Base-by-base conservation (phyloP, 2,329 filamentous ascomycete genomes). In the Fusarium metavorans region DNA sequence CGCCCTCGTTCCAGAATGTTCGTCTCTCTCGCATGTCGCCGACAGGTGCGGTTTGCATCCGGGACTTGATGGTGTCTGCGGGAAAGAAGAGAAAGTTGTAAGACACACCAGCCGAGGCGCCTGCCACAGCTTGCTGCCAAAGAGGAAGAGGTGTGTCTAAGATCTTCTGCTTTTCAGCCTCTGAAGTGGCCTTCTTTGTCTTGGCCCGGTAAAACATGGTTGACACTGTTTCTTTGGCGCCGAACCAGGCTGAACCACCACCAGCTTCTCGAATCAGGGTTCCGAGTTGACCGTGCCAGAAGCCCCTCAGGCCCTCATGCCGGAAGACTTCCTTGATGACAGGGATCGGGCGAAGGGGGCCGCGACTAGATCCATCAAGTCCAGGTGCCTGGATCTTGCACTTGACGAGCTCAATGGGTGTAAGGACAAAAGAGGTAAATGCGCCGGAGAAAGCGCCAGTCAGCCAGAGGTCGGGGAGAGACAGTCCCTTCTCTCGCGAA, bases 81-180 rank as follows among this genome's bases (percentile, higher is more conserved):
- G 97, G 97, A 82, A 97, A 99, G 87, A 98, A 98, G 25, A 97
- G 85, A 81, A 98, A 98, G 82, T 99, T 99, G 85, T 99, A 99
- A 39, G 92, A 92, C 85, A 98, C 94, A 63, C 97, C 97, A 5
- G 96, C 97, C 9, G 92, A 91, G 4, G 96, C 96, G 48, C 96
- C 96, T 2, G 95, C 94, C 23, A 94, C 81, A 80, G 97, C 94
- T 82, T 97, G 95, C 84, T 98, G 95, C 88, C 93, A 94, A 6
- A 98, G 83, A 6, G 94, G 93, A 11, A 98, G 85, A 1, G 91
- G 87, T 57, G 88, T 85, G 6, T 87, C 82, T 4, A 82, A 78
- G 18, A 88, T 80, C 3, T 77, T 80, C 71, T 84, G 83, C 66
- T 80, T 85, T 79, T 87, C 85, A 4, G 79, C 75, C 37, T 83